Percentiles rank a stretch among this genome's conserved stretches.
These are phyloP conservation scores for Sugiyamaella novakii DNA, from an alignment of 1,139 yeast genomes.

Conservation along the genomic window DNA sequence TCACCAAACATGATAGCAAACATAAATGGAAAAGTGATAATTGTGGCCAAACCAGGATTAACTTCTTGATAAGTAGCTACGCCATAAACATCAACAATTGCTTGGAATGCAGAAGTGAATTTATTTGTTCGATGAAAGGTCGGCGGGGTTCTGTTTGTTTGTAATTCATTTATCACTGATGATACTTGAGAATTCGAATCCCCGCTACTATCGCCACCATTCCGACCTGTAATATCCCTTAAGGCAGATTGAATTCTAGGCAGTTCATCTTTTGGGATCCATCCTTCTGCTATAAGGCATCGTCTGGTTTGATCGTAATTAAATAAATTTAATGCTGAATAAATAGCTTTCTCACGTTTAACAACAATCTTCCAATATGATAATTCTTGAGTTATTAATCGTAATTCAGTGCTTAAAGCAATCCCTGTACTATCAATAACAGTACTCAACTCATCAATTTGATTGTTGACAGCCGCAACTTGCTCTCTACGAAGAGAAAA, in stretches of 20 bases:
- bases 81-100: slow-evolving; percentile 94
- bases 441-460: slow-evolving; percentile 62
- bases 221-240: slow-evolving; percentile 58
- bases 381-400: slow-evolving; percentile 76
- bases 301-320: slow-evolving; percentile 85
- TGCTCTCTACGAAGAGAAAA: slow-evolving; percentile 58
- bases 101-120: slow-evolving; percentile 88
- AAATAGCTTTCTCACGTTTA: slow-evolving; percentile 72
- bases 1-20: slow-evolving; percentile 99
- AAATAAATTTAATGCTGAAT: slow-evolving; percentile 75
- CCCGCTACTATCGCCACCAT: slow-evolving; percentile 48
- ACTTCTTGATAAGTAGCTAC: slow-evolving; percentile 93
- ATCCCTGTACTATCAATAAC: slow-evolving; percentile 73
- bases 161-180: slow-evolving; percentile 75
- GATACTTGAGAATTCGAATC: slow-evolving; percentile 47
- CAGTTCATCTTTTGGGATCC: slow-evolving; percentile 74
- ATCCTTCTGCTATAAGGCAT: slow-evolving; percentile 95
- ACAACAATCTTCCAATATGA: slow-evolving; percentile 69
- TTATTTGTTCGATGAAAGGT: slow-evolving; percentile 91
- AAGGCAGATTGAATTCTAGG: slow-evolving; percentile 52
- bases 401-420: slow-evolving; percentile 74
- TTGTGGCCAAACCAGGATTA: slow-evolving; percentile 92
- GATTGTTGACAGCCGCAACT: slow-evolving; percentile 58
- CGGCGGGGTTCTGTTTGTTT: slow-evolving; percentile 87
- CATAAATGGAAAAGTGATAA: slow-evolving; percentile 96